Percentiles rank a stretch among this genome's conserved stretches.
Evolutionary conservation across 306 rosid genomes (phyloP).

Genomic region (Ceratonia siliqua): DNA sequence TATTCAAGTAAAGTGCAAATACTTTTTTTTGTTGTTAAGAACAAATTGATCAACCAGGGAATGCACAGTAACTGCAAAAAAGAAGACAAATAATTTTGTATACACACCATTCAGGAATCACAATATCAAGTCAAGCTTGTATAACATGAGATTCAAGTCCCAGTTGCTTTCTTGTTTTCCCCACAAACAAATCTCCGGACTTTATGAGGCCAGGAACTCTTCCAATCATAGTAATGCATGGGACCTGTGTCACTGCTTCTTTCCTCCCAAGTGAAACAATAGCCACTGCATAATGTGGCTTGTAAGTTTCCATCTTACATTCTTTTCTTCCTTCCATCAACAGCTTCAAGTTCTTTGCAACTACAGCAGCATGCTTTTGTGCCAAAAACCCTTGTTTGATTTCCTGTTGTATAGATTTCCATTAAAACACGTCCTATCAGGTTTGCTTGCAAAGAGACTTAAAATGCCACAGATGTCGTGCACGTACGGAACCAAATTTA

Average conservation of each 20-base stretch:
- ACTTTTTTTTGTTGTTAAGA: background rate
- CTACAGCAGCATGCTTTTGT: slow-evolving; percentile 63
- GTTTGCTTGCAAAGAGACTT: slow-evolving; percentile 22
- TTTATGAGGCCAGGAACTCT: slow-evolving; percentile 63
- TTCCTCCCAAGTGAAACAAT: slow-evolving; percentile 74
- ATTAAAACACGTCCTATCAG: slow-evolving; percentile 20
- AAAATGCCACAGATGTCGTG: slow-evolving; percentile 3
- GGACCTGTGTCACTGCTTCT: slow-evolving; percentile 70
- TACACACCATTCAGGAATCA: slow-evolving; percentile 19
- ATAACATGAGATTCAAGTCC: slow-evolving; percentile 46
- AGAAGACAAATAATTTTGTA: background rate
- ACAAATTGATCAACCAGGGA: background rate
- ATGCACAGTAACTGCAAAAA: slow-evolving; percentile 10
- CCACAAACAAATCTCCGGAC: slow-evolving; percentile 73
- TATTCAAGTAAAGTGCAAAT: background rate
- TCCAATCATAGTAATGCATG: slow-evolving; percentile 56
- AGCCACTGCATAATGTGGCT: slow-evolving; percentile 49
- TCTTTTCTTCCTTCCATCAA: slow-evolving; percentile 52
- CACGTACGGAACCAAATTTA: background rate
- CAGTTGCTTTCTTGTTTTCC: slow-evolving; percentile 66
- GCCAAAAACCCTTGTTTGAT: slow-evolving; percentile 79
- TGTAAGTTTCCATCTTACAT: slow-evolving; percentile 47
- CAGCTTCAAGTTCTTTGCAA: slow-evolving; percentile 64
- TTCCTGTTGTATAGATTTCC: slow-evolving; percentile 52
- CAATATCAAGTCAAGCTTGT: slow-evolving; percentile 6